Conservation (phyloP, 2,329 filamentous ascomycete species). For the Penicillium sp. region DNA sequence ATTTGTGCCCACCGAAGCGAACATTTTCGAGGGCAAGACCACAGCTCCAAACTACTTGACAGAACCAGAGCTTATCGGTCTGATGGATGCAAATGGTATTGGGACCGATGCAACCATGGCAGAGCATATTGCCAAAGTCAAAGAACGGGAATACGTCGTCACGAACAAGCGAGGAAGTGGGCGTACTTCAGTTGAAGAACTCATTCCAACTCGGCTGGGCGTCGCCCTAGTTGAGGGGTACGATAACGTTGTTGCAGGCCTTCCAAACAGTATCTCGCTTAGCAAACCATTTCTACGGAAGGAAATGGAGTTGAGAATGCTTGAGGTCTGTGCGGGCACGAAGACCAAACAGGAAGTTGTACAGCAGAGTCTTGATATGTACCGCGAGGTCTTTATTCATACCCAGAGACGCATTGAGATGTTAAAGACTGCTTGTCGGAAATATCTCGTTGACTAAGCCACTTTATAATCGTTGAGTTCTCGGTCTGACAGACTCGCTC, state of each 20-base stretch:
- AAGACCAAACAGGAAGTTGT: conserved; percentile 74
- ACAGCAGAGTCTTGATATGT: conserved; percentile 79
- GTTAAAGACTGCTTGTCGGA: conserved; percentile 58
- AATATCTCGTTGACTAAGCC: conserved; percentile 52
- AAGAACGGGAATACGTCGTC: conserved; percentile 81
- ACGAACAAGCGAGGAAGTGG: conserved; percentile 56
- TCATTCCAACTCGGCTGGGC: conserved; percentile 88
- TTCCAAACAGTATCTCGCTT: conserved; percentile 62
- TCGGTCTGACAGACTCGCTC: not conserved
- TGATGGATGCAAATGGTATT: conserved; percentile 99
- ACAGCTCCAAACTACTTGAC: conserved; percentile 81
- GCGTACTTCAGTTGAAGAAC: conserved; percentile 66
- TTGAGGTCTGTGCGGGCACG: conserved; percentile 87
- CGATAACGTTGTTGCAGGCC: conserved; percentile 89
- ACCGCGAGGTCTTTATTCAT: conserved; percentile 80
- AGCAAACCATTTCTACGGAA: conserved; percentile 95
- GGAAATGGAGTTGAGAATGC: conserved; percentile 98
- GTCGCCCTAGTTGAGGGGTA: conserved; percentile 92
- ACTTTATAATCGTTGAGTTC: not conserved
- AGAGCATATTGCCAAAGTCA: conserved; percentile 95
- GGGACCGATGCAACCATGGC: conserved; percentile 99
- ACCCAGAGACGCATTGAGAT: conserved; percentile 72
- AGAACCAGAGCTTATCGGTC: conserved; percentile 88
- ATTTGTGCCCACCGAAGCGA: conserved; percentile 85
- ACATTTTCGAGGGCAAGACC: conserved; percentile 89